Evolutionary conservation across 2,329 filamentous ascomycete genomes (phyloP), one percentile per base, ranked within the genome.

Genomic region (Colletotrichum chrysophilum): DNA sequence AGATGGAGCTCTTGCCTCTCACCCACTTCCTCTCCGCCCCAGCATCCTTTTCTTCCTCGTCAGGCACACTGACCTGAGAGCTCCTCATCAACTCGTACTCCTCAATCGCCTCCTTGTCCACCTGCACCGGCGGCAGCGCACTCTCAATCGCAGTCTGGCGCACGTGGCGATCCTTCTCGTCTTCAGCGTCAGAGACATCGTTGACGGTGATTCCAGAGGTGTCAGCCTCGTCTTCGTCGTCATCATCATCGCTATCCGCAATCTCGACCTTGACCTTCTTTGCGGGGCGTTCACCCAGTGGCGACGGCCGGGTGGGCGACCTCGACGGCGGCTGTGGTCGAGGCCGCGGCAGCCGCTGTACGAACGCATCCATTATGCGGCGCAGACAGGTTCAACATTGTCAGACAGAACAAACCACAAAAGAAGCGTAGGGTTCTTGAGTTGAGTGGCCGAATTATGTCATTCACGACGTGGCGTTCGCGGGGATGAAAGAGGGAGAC

Each of bases 1-100:
- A 99, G 71, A 99, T 95, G 2, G 96, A 98, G 80, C 93, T 97
- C 82, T 92, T 93, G 1, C 95, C 95, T 80, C 89, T 92, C 6
- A 92, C 85, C 95, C 95, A 98, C 75, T 75, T 65, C 6, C 82
- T 79, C 6, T 76, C 60, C n/a, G 64, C 16, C 12, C 10, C 48
- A n/a, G 34, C 32, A 12, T 52, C 32, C n/a, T 24, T 21, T 13
- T 90, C 28, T 4, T 62, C 66, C 87, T 87, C 83, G 18, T 82
- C 80, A n/a, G 81, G 80, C 3, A 79, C 78, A 61, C 82, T 80
- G 5, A 75, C 71, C 76, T 91, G 90, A 24, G 90, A 92, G 32
- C 90, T 89, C 78, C 91, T 91, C 77, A 93, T 92, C 3, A 88
- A 87, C 84, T 98, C 94, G 80, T 98, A 98, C 78, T 95, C 92